These are phyloP conservation scores for Pseudogymnoascus sp. DNA, from an alignment of 2,329 filamentous ascomycete species.

Conservation along the genomic window DNA sequence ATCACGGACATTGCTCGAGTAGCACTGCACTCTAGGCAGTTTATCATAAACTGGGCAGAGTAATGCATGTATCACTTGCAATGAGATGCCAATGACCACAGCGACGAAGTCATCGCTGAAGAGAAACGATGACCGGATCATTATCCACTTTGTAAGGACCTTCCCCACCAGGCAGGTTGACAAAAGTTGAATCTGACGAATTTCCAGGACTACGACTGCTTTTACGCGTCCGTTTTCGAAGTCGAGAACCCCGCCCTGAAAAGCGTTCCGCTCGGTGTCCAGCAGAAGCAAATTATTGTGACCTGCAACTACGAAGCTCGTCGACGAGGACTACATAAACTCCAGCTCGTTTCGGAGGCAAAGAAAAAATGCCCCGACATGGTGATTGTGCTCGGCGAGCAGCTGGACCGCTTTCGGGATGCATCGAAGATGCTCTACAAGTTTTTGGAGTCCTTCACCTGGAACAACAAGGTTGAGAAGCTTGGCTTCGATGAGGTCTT, in stretches of 20 bases:
- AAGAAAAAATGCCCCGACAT: conserved; percentile 73
- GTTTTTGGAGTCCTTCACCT: conserved; percentile 64
- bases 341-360: conserved; percentile 79
- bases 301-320: conserved; percentile 93
- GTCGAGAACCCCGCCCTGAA: conserved; percentile 67
- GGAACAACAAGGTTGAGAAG: conserved; percentile 69
- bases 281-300: conserved; percentile 86
- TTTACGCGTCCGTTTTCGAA: conserved; percentile 85
- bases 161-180: conserved; percentile 14
- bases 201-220: conserved; percentile 71
- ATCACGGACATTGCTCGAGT: neutral
- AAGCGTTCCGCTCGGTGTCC: conserved; percentile 67
- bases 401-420: conserved; percentile 76
- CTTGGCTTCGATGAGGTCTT: conserved; percentile 85
- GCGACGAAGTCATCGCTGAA: conserved; percentile 17
- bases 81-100: conserved; percentile 3
- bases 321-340: conserved; percentile 62
- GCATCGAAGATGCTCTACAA: conserved; percentile 72
- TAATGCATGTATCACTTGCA: neutral
- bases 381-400: conserved; percentile 78
- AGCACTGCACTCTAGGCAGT: neutral
- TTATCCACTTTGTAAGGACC: conserved; percentile 67
- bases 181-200: conserved; percentile 13
- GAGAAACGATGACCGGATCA: conserved; percentile 55
- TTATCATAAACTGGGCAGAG: neutral